A percentile compares a stretch with the other conserved stretches of the same genome.
Conservation (phyloP, 148 eudicot genomes). For the Polygonum maritimum region DNA sequence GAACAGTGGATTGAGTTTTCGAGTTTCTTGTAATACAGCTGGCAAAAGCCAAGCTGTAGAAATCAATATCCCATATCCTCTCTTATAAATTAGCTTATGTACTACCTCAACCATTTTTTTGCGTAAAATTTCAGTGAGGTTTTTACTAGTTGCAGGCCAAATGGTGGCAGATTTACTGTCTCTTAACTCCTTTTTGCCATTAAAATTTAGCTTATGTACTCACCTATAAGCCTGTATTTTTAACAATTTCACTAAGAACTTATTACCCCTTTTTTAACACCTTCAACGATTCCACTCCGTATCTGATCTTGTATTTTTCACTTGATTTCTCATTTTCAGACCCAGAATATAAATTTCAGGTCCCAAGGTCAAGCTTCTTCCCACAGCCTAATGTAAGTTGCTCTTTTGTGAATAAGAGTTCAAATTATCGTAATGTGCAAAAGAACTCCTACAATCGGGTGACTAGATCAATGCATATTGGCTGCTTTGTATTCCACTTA, state of each 20-base stretch:
- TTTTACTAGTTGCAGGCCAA: neutral
- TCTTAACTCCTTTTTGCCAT: neutral
- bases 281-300: neutral
- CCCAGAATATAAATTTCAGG: constrained; percentile 76
- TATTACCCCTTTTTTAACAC: neutral
- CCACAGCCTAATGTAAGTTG: constrained; percentile 91
- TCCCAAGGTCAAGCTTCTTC: constrained; percentile 71
- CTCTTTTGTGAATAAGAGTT: neutral
- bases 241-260: neutral
- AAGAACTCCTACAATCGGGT: neutral
- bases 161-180: neutral
- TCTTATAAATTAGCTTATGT: neutral
- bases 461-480: neutral
- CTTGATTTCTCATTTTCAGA: constrained; percentile 30
- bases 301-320: neutral
- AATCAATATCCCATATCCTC: neutral
- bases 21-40: neutral
- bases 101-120: neutral
- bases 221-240: neutral
- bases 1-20: neutral
- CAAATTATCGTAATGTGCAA: neutral
- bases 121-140: neutral
- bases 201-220: no score
- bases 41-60: neutral
- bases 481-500: neutral